Evolutionary conservation across 768 basidiomycete genomes (phyloP).

Genomic region (Daedaleopsis nitida): DNA sequence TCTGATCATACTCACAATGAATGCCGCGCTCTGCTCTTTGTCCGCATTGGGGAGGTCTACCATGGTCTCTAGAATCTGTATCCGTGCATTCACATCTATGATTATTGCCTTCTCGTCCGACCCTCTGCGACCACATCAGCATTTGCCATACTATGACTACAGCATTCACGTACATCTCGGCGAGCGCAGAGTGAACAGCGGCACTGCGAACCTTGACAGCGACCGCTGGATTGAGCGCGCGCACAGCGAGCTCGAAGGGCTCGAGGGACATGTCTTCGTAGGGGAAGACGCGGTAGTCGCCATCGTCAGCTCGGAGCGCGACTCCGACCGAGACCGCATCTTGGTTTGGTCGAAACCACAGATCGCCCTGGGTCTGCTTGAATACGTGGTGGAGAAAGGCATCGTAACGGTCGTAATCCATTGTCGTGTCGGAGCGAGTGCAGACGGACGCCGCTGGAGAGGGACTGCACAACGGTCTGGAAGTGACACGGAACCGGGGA

Average conservation of each 20-base stretch:
- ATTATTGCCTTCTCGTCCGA: slow-evolving; percentile 41
- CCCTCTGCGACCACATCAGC: slow-evolving; percentile 18
- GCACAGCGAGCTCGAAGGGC: slow-evolving; percentile 56
- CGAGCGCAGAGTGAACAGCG: slow-evolving; percentile 53
- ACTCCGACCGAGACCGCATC: slow-evolving; percentile 49
- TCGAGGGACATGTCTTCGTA: slow-evolving; percentile 53
- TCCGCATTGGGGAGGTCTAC: slow-evolving; percentile 66
- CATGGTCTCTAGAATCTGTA: slow-evolving; percentile 83
- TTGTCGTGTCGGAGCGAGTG: slow-evolving; percentile 16
- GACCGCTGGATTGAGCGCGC: slow-evolving; percentile 55
- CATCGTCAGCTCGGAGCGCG: slow-evolving; percentile 49
- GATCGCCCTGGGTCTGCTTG: slow-evolving; percentile 51
- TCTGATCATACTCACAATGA: slow-evolving; percentile 57
- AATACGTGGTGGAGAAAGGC: slow-evolving; percentile 46
- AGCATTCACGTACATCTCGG: slow-evolving; percentile 40
- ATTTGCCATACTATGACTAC: neutral
- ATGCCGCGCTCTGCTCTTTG: slow-evolving; percentile 63
- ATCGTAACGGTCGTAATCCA: slow-evolving; percentile 46
- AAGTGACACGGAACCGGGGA: too few species aligned
- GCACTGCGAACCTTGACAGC: slow-evolving; percentile 55
- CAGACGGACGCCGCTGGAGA: slow-evolving; percentile 5
- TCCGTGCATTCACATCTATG: slow-evolving; percentile 62
- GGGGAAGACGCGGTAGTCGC: slow-evolving; percentile 56
- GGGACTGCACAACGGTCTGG: neutral
- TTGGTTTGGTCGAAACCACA: slow-evolving; percentile 56